Base-by-base conservation (phyloP, 1,284 basidiomycete genomes). In the Leccinum pseudoinsigne region DNA sequence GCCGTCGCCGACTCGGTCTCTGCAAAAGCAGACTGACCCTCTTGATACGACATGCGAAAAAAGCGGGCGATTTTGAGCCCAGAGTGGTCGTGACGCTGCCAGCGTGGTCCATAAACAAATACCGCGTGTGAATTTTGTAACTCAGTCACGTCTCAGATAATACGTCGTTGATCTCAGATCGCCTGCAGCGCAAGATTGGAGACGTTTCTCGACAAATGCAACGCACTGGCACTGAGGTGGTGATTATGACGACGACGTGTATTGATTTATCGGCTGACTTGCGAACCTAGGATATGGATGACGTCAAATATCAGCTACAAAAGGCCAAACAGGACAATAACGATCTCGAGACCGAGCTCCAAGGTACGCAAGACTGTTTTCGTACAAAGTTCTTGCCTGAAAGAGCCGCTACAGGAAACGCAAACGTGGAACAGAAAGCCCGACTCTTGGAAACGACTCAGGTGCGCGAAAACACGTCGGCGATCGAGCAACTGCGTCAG, bases 401-500 rank as follows among this genome's bases (percentile, higher is more conserved):
- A 38, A 28, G 4, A 51, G 6, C 18, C 23, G 2, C 5, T 18
- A 28, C 61, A 84, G 89, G 77, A 63, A 89, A 87, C 62, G 77
- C 79, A 26, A 87, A 82, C 45, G 84, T 81, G 2, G 90, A 91
- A 65, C 88, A 91, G 70, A 90, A 86, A 68, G 84, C 86, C 10
- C 84, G 87, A 18, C 75, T 85, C 16, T 80, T 92, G 16, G 87
- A 90, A 72, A 78, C 74, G 50, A 86, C 31, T 31, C 31, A 83
- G 64, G 84, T 90, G 7, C 74, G 81, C 21, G 87, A 89, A 73
- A 93, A 92, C 66, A 74, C 78, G 0, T 83, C 84, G 63, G 83
- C 84, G 5, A 90, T 93, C 59, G 85, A 90, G 45, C 84, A 87
- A 55, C 77, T 93, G 51, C 84, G 91, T 31, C 83, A 89, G 66